phyloP scores from a whole-genome alignment of 768 basidiomycete genomes.

The Trametes cingulata region DNA sequence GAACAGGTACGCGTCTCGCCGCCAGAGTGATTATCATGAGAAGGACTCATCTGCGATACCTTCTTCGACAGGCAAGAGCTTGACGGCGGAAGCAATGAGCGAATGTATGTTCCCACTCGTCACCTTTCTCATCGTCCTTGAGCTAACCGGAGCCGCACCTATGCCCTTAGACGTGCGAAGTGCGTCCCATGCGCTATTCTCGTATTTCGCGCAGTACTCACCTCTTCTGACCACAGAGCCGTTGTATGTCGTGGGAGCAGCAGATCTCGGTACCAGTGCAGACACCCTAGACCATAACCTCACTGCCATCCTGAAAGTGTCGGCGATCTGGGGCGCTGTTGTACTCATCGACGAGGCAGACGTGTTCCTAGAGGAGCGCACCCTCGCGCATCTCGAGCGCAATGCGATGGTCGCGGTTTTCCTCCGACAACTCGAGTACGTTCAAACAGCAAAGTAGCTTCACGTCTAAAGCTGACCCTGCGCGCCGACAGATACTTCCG shows the following conservation, averaged over 20 bases:
- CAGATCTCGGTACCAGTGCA: conserved; percentile 38
- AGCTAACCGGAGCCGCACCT: background rate
- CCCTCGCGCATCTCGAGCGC: conserved; percentile 60
- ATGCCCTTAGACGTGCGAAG: conserved; percentile 25
- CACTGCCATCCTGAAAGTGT: conserved; percentile 34
- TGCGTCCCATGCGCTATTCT: background rate
- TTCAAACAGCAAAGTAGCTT: background rate
- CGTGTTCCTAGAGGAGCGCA: conserved; percentile 72
- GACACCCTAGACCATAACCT: conserved; percentile 33
- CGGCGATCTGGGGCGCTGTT: conserved; percentile 37
- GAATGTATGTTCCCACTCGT: conserved; percentile 30
- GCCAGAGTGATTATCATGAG: too few relatives aligned
- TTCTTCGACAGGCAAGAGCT: conserved; percentile 29
- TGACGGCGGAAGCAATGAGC: conserved; percentile 39
- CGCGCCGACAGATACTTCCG: conserved; percentile 29
- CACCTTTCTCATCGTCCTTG: background rate
- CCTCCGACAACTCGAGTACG: conserved; percentile 30
- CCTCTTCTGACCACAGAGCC: conserved; percentile 25
- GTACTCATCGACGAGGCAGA: conserved; percentile 50
- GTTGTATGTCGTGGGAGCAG: conserved; percentile 38
- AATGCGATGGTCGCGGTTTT: conserved; percentile 75
- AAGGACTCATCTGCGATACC: background rate
- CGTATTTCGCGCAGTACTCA: background rate
- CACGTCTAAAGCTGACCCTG: background rate
- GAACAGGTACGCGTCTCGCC: conserved; percentile 23